Conservation (phyloP, 1,139 yeast species). For the Nakaseomyces nivariensis region DNA sequence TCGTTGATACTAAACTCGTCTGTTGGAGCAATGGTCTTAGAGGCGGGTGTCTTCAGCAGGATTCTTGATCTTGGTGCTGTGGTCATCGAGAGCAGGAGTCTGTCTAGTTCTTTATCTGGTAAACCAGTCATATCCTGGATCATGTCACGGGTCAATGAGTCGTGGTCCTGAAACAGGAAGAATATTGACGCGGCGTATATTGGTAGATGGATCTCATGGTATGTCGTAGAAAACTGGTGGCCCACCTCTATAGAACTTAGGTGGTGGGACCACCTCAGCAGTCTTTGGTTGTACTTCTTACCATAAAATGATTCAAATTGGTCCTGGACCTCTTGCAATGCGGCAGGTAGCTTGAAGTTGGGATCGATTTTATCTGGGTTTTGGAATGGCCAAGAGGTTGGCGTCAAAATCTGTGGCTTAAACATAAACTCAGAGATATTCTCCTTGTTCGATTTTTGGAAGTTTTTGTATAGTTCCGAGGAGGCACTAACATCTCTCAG, state of each 20-base stretch:
- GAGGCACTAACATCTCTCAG: conserved; percentile 59
- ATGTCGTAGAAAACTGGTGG: conserved; percentile 52
- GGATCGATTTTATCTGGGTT: conserved; percentile 12
- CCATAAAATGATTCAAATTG: conserved; percentile 44
- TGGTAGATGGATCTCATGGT: conserved; percentile 75
- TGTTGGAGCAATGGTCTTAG: conserved; percentile 52
- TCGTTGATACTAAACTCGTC: conserved; percentile 66
- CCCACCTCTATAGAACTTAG: conserved; percentile 74
- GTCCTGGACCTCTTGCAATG: conserved; percentile 34
- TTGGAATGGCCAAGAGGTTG: conserved; percentile 29
- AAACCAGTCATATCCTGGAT: conserved; percentile 60
- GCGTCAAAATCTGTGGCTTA: conserved; percentile 47
- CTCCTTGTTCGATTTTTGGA: conserved; percentile 29
- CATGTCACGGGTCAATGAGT: conserved; percentile 48
- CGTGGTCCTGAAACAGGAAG: conserved; percentile 51
- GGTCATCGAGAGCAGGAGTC: conserved; percentile 77
- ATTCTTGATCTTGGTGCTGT: conserved; percentile 77
- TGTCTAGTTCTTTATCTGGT: conserved; percentile 58
- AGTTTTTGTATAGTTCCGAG: conserved; percentile 10
- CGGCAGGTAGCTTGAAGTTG: conserved; percentile 43
- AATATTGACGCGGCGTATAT: conserved; percentile 72
- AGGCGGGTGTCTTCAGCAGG: conserved; percentile 61
- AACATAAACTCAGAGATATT: conserved; percentile 27
- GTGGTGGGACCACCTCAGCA: conserved; percentile 74
- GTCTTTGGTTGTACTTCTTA: conserved; percentile 61